phyloP scores from a whole-genome alignment of 176 grass and related monocot genomes.

The Lolium multiflorum region DNA sequence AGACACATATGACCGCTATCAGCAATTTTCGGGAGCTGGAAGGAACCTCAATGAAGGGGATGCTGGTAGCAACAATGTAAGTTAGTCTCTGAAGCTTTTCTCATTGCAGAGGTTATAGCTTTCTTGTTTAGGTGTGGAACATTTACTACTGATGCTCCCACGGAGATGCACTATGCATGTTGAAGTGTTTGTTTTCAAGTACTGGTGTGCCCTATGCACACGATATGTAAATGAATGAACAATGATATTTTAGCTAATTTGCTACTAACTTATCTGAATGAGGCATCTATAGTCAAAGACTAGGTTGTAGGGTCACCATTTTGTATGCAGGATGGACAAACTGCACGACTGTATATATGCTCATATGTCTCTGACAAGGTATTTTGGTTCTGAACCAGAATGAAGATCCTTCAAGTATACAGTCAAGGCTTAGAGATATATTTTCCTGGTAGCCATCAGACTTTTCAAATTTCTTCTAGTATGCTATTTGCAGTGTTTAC shows the following conservation, averaged over 20 bases:
- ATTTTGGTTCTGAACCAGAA: conserved; percentile 29
- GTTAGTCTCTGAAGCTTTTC: background rate
- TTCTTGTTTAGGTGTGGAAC: background rate
- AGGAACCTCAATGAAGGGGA: conserved; percentile 37
- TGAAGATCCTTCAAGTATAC: conserved; percentile 40
- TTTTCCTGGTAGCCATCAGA: conserved; percentile 44
- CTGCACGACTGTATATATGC: background rate
- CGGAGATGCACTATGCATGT: background rate
- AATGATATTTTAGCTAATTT: background rate
- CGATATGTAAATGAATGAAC: background rate
- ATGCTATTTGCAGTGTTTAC: background rate
- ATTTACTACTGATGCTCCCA: background rate
- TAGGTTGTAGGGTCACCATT: background rate
- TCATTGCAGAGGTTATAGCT: background rate
- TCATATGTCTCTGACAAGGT: conserved; percentile 24
- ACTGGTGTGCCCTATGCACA: background rate
- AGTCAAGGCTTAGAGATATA: conserved; percentile 49
- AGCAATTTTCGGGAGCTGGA: conserved; percentile 35
- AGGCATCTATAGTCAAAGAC: background rate
- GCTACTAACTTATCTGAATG: background rate
- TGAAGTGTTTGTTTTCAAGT: background rate
- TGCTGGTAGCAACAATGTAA: conserved; percentile 40
- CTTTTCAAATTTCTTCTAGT: background rate
- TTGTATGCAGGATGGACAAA: background rate
- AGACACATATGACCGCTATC: conserved; percentile 51